Conservation (phyloP, 495 filamentous ascomycete genomes). For the Neurospora terricola region DNA sequence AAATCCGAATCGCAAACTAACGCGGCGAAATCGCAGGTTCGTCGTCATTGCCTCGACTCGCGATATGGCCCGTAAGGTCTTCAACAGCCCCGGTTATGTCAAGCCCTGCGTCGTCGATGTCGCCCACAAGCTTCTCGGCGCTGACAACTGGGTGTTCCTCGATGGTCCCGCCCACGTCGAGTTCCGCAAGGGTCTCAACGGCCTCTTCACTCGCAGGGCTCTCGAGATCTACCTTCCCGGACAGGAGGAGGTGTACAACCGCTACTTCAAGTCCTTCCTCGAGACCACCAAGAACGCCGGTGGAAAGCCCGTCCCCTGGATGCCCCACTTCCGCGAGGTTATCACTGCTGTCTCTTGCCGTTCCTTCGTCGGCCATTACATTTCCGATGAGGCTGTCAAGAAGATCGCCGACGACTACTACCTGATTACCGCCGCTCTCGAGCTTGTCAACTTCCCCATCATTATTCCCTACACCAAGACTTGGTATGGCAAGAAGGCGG, state of each 20-base stretch:
- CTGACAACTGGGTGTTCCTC: conserved; percentile 94
- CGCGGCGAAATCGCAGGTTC: conserved; percentile 51
- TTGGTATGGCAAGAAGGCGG: conserved; percentile 95
- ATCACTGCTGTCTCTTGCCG: conserved; percentile 93
- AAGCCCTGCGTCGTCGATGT: conserved; percentile 96
- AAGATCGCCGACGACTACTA: conserved; percentile 97
- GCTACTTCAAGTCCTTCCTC: conserved; percentile 73
- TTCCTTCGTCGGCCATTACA: conserved; percentile 95
- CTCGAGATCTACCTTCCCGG: conserved; percentile 83
- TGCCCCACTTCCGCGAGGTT: conserved; percentile 87
- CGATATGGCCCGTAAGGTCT: conserved; percentile 92
- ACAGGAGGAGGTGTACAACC: conserved; percentile 83
- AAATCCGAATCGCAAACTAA: not conserved
- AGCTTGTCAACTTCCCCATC: conserved; percentile 97
- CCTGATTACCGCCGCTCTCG: conserved; percentile 87
- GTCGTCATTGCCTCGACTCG: conserved; percentile 94
- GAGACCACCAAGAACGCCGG: conserved; percentile 58
- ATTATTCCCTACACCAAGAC: conserved; percentile 93
- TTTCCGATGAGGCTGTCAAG: conserved; percentile 77
- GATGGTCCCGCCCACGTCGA: conserved; percentile 94
- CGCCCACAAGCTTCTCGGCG: conserved; percentile 87
- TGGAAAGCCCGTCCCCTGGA: conserved; percentile 71
- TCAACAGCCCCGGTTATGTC: conserved; percentile 87
- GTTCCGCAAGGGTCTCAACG: conserved; percentile 93
- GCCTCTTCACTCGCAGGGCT: conserved; percentile 84